phyloP scores from a whole-genome alignment of 805 yeast species.

The Candida schatavii region DNA sequence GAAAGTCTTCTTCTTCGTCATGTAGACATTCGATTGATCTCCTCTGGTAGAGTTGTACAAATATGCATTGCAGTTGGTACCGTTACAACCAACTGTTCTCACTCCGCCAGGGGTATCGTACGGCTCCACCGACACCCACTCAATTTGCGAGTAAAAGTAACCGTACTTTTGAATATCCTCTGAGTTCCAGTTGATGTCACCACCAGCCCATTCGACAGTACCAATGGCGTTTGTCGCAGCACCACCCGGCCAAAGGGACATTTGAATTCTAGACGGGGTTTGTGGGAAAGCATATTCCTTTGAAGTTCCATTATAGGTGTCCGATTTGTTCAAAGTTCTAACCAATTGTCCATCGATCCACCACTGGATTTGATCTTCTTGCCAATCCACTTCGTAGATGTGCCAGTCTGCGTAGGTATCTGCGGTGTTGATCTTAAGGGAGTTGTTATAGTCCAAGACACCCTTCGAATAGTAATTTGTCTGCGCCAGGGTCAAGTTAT shows the following conservation, averaged over 20 bases:
- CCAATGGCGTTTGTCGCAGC: constrained; percentile 50
- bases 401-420: constrained; percentile 70
- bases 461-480: constrained; percentile 82
- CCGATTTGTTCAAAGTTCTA: constrained; percentile 61
- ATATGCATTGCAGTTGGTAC: constrained; percentile 52
- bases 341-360: constrained; percentile 62
- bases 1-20: constrained; percentile 61
- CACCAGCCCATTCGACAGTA: constrained; percentile 86
- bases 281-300: constrained; percentile 61
- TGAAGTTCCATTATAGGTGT: constrained; percentile 62
- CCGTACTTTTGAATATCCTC: constrained; percentile 71
- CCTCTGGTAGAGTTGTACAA: constrained; percentile 47
- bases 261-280: constrained; percentile 70
- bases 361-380: constrained; percentile 70
- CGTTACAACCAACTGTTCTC: constrained; percentile 30
- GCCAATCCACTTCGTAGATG: constrained; percentile 78
- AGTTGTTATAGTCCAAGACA: constrained; percentile 62
- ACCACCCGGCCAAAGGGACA: constrained; percentile 82
- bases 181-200: constrained; percentile 78
- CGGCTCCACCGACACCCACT: constrained; percentile 60
- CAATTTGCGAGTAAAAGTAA: constrained; percentile 70
- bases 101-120: constrained; percentile 69
- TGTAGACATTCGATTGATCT: constrained; percentile 37
- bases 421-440: constrained; percentile 37
- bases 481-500: constrained; percentile 63